phyloP scores from a whole-genome alignment of 2,329 filamentous ascomycete species.

The Calonectria naviculata region DNA sequence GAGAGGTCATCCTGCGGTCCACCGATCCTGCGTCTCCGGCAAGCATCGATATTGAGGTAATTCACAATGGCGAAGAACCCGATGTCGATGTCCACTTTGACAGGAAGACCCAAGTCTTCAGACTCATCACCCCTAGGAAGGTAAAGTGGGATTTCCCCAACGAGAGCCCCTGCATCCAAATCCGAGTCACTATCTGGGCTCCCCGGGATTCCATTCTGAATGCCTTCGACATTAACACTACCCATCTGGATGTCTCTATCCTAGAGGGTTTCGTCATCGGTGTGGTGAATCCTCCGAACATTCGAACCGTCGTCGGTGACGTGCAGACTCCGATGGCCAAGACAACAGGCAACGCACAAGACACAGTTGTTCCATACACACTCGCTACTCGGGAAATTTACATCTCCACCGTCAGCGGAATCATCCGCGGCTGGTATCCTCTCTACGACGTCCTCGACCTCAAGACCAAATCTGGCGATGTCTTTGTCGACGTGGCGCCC shows the following conservation, averaged over 20 bases:
- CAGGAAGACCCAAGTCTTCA: slow-evolving; percentile 49
- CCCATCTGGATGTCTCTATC: slow-evolving; percentile 54
- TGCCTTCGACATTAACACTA: slow-evolving; percentile 47
- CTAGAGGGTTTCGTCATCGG: slow-evolving; percentile 52
- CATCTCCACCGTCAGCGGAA: slow-evolving; percentile 55
- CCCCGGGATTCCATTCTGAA: slow-evolving; percentile 54
- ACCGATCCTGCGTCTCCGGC: slow-evolving; percentile 45
- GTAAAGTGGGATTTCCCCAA: slow-evolving; percentile 41
- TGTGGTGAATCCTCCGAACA: slow-evolving; percentile 38
- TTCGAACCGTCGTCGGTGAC: slow-evolving; percentile 52
- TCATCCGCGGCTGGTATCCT: slow-evolving; percentile 61
- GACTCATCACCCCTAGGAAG: slow-evolving; percentile 51
- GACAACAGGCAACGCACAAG: slow-evolving; percentile 31
- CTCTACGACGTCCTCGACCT: slow-evolving; percentile 61
- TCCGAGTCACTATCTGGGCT: slow-evolving; percentile 59
- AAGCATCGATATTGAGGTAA: slow-evolving; percentile 55
- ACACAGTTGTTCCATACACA: slow-evolving; percentile 47
- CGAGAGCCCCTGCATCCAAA: slow-evolving; percentile 57
- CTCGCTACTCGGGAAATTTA: slow-evolving; percentile 56
- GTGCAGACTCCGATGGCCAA: slow-evolving; percentile 49
- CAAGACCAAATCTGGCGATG: slow-evolving; percentile 55
- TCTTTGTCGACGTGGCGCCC: slow-evolving; percentile 54
- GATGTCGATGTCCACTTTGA: slow-evolving; percentile 47
- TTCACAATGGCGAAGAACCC: slow-evolving; percentile 57
- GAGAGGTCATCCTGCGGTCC: slow-evolving; percentile 58